Conservation (phyloP, 371 early-diverging fungal genomes). For the Mucor mucedo region DNA sequence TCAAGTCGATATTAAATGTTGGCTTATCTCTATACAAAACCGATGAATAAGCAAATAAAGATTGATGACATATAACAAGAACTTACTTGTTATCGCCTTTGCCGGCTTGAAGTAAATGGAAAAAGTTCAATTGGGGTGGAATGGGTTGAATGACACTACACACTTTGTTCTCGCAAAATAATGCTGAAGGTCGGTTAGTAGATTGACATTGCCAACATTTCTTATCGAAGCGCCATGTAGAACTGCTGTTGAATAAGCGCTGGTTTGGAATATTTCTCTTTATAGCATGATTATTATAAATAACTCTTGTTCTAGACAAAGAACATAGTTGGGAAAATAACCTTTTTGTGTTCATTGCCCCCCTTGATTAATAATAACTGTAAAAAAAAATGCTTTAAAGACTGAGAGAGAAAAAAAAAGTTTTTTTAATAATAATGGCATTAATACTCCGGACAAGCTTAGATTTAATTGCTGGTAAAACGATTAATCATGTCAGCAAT, state of each 20-base stretch:
- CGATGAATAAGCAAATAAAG: background rate
- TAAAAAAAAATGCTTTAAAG: background rate
- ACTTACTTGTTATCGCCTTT: constrained; percentile 35
- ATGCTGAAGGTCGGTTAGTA: constrained; percentile 42
- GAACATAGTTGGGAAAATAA: constrained; percentile 8
- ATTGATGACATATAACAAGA: too few species aligned
- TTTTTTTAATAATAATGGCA: background rate
- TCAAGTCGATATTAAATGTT: constrained; percentile 72
- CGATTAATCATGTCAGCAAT: constrained; percentile 50
- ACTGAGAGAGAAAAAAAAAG: background rate
- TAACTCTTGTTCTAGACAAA: constrained; percentile 7
- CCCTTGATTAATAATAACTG: constrained; percentile 18
- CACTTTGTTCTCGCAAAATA: constrained; percentile 60
- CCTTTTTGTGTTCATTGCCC: constrained; percentile 22
- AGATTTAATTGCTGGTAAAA: constrained; percentile 24
- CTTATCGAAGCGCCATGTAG: constrained; percentile 27
- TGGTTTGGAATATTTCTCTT: background rate
- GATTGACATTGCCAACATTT: constrained; percentile 60
- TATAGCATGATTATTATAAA: constrained; percentile 3
- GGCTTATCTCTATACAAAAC: constrained; percentile 44
- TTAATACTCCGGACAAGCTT: constrained; percentile 1
- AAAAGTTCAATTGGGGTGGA: constrained; percentile 65
- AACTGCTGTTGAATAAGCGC: constrained; percentile 10
- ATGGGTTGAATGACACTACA: constrained; percentile 77
- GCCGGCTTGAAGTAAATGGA: constrained; percentile 58